Evolutionary conservation across 129 eudicot species (phyloP).

Genomic region (Chrysanthemum lavandulifolium): DNA sequence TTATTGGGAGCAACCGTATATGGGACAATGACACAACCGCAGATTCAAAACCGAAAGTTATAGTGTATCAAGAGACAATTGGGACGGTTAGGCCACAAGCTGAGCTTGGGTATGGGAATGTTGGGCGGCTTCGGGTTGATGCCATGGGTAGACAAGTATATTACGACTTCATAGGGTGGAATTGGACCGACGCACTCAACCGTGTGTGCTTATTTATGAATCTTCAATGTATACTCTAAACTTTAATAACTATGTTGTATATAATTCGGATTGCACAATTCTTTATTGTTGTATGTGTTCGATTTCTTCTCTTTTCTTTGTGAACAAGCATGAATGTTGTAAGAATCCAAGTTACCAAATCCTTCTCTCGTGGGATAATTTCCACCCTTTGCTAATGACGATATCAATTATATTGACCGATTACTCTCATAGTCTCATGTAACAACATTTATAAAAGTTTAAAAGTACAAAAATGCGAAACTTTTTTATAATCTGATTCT

Average conservation of each 20-base stretch:
- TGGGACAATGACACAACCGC: conserved; percentile 29
- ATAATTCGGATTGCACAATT: background rate
- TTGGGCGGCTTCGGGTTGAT: conserved; percentile 23
- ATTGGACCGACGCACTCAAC: conserved; percentile 31
- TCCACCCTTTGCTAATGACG: too few species aligned
- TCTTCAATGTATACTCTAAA: too few species aligned
- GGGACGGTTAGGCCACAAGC: conserved; percentile 37
- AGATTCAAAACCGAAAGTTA: conserved; percentile 27
- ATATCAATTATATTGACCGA: too few species aligned
- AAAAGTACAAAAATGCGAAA: too few species aligned
- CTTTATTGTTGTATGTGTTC: background rate
- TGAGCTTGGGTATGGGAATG: conserved; percentile 29
- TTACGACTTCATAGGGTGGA: conserved; percentile 33
- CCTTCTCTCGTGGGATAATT: too few species aligned
- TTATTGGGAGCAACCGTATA: conserved; percentile 46
- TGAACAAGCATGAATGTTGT: too few species aligned
- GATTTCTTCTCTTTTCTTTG: too few species aligned
- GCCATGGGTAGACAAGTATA: conserved; percentile 45
- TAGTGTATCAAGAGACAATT: conserved; percentile 38
- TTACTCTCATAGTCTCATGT: too few species aligned
- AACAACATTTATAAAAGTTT: too few species aligned
- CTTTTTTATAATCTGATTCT: too few species aligned
- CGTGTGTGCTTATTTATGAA: background rate
- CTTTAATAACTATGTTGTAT: conserved; percentile 7
- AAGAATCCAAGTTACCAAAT: too few species aligned